These are phyloP conservation scores for Rhynchospora breviuscula DNA, from an alignment of 176 grass and related monocot species.

Conservation along the genomic window DNA sequence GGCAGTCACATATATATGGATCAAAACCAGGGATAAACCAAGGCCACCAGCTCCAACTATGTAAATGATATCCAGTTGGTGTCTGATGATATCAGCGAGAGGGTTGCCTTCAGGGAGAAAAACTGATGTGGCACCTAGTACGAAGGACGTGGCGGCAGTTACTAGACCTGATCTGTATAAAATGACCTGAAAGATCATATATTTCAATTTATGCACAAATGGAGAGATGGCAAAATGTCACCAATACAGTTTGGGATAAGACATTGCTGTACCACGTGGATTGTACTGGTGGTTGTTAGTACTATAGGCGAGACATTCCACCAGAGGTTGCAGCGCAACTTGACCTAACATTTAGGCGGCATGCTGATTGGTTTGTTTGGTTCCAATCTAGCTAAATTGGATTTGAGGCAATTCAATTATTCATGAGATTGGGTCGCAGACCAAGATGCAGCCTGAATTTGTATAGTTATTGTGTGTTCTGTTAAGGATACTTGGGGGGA, in stretches of 20 bases:
- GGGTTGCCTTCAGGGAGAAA: slow-evolving; percentile 56
- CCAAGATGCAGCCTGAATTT: neutral
- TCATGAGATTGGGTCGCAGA: no score
- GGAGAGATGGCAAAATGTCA: neutral
- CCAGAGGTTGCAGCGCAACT: neutral
- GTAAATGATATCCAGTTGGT: slow-evolving; percentile 41
- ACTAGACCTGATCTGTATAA: slow-evolving; percentile 76
- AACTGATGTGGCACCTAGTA: slow-evolving; percentile 44
- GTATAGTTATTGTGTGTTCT: neutral
- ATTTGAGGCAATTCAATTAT: no score
- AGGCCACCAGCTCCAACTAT: slow-evolving; percentile 54
- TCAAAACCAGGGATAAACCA: slow-evolving; percentile 68
- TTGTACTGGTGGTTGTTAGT: neutral
- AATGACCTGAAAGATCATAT: slow-evolving; percentile 39
- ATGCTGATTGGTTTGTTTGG: no score
- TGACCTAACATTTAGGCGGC: no score
- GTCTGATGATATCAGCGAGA: slow-evolving; percentile 33
- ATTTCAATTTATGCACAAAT: neutral
- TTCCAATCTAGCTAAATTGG: no score
- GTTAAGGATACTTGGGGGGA: neutral
- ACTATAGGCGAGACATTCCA: neutral
- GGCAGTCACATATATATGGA: slow-evolving; percentile 74
- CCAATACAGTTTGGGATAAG: neutral
- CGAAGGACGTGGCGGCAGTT: slow-evolving; percentile 45
- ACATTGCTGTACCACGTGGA: neutral